phyloP scores from a whole-genome alignment of 352 stramenopile genomes.

The Pythium pyrilobum region DNA sequence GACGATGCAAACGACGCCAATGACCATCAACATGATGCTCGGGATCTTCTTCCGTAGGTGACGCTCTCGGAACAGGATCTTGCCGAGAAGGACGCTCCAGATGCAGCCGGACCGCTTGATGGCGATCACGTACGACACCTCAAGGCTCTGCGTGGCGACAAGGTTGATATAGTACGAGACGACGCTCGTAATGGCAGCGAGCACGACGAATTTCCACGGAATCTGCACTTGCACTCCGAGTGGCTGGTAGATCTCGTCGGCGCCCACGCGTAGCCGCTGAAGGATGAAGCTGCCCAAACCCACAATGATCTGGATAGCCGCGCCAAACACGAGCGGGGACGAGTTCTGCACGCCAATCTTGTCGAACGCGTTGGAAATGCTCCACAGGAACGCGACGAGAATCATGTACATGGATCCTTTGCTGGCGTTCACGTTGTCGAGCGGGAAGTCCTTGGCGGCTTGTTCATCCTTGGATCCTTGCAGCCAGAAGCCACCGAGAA shows the following conservation, averaged over 20 bases:
- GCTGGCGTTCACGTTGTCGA: conserved; percentile 51
- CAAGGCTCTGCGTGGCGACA: conserved; percentile 65
- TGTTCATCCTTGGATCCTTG: conserved; percentile 45
- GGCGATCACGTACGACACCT: conserved; percentile 81
- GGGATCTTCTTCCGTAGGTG: conserved; percentile 78
- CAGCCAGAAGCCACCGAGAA: conserved; percentile 68
- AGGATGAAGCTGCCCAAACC: conserved; percentile 53
- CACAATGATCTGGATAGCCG: conserved; percentile 69
- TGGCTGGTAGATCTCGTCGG: conserved; percentile 53
- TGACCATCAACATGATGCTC: conserved; percentile 75
- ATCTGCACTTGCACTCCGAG: conserved; percentile 53
- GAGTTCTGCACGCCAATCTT: conserved; percentile 82
- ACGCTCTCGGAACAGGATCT: conserved; percentile 65
- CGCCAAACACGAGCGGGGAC: conserved; percentile 64
- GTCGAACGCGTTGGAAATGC: conserved; percentile 79
- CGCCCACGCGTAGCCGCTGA: conserved; percentile 50
- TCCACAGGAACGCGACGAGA: conserved; percentile 76
- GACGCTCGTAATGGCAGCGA: conserved; percentile 62
- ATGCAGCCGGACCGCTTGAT: conserved; percentile 84
- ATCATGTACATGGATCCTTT: conserved; percentile 83
- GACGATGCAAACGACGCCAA: conserved; percentile 76
- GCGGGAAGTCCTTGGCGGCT: conserved; percentile 37
- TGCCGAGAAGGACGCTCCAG: conserved; percentile 72
- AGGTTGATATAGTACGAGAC: conserved; percentile 86
- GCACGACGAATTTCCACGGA: conserved; percentile 64